Base-by-base conservation (phyloP, 306 rosid species). In the Begonia peltatifolia region DNA sequence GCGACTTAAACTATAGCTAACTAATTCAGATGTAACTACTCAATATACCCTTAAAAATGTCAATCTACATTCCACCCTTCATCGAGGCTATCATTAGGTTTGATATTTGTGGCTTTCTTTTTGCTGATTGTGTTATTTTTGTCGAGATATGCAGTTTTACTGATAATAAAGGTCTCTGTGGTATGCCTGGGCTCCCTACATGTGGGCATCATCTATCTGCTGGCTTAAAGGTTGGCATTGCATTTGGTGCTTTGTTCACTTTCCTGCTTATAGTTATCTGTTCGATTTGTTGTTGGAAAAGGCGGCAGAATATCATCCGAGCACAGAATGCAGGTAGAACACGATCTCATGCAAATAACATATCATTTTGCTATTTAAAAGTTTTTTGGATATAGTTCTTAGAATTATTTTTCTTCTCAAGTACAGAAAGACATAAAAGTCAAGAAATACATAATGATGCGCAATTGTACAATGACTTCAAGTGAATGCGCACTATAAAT, bases 131-230 rank as follows among this genome's bases (percentile, higher is more conserved):
- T 44, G 6, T n/a, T 44, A 10, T 44, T 44, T 11, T 44, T 41
- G 47, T 63, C 69, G 62, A 23, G 63, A 58, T 59, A 58, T 63
- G 67, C 93, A 92, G 99, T 72, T 92, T 92, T 70, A 92, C 99
- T 8, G 99, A 86, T 73, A 92, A 92, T 65, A 23, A 63, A 47
- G 94, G 96, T 42, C 84, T 86, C 41, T 86, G 99, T 58, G 94
- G 99, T 36, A 86, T 92, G 54, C 99, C 96, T 44, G 96, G 94
- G 55, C 70, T 92, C 50, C 84, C 75, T 49, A 63, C 83, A 15
- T 86, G 99, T 20, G 87, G 94, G 62, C 68, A 76, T 58, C 94
- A 80, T 61, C 77, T 90, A 35, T 75, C 94, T 9, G 69, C 75
- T 11, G 94, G 82, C 25, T 77, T 79, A 18, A 83, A 73, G 75